phyloP scores from a whole-genome alignment of 192 early-diverging fungal genomes.

The Kappamyces sp. region DNA sequence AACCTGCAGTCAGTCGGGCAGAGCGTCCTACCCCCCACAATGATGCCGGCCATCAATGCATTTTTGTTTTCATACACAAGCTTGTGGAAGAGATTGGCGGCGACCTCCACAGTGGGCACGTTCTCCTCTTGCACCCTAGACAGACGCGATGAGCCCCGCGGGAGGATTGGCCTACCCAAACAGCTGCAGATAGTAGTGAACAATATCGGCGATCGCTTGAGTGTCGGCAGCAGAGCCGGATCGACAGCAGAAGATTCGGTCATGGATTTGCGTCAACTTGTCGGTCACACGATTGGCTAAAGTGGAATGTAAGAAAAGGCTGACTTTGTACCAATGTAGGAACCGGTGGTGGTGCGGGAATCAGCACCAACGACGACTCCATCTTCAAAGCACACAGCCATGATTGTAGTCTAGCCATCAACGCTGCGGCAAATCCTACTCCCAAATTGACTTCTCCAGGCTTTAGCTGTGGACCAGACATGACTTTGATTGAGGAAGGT shows the following conservation, averaged over 20 bases:
- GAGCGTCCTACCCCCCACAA: slow-evolving; percentile 55
- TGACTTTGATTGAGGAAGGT: too few relatives aligned
- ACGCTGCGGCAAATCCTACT: slow-evolving; percentile 45
- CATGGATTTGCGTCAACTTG: slow-evolving; percentile 93
- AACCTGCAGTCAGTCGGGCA: slow-evolving; percentile 44
- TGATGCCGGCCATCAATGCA: slow-evolving; percentile 82
- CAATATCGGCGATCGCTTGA: slow-evolving; percentile 96
- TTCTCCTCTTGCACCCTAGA: slow-evolving; percentile 75
- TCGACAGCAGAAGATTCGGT: slow-evolving; percentile 95
- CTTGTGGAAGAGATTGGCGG: slow-evolving; percentile 89
- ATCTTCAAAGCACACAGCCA: slow-evolving; percentile 85
- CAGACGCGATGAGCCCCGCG: neutral
- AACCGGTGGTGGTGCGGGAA: slow-evolving; percentile 90
- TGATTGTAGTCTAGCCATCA: slow-evolving; percentile 79
- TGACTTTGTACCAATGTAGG: slow-evolving; percentile 69
- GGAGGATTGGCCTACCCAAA: slow-evolving; percentile 60
- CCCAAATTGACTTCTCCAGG: slow-evolving; percentile 94
- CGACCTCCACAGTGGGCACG: slow-evolving; percentile 77
- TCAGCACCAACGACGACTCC: slow-evolving; percentile 97
- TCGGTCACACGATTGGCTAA: slow-evolving; percentile 93
- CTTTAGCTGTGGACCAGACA: slow-evolving; percentile 51
- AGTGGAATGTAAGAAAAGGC: neutral
- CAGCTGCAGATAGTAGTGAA: slow-evolving; percentile 91
- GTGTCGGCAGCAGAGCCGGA: slow-evolving; percentile 98
- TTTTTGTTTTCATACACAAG: slow-evolving; percentile 93